Evolutionary conservation across 768 basidiomycete genomes (phyloP), one percentile per base, ranked within the genome.

Genomic region (Mycena filopes): DNA sequence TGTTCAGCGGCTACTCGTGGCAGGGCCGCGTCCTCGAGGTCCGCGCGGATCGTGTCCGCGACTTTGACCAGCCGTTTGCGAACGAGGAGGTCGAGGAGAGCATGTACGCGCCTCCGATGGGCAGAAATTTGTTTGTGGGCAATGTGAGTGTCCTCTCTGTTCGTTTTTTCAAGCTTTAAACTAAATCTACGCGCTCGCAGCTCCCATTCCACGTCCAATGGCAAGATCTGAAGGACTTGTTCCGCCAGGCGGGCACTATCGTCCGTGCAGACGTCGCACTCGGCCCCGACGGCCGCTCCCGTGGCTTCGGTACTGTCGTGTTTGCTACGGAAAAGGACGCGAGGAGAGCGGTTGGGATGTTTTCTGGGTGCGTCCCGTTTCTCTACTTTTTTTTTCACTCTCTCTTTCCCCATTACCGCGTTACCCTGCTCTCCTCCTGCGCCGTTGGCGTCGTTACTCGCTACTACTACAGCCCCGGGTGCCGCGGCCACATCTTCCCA

Each of bases 1-100:
- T 94, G 85, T 97, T 97, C 79, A 94, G 98, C 73, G 97, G 96
- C 18, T 98, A 93, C 76, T 90, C 89, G n/a, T 99, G 96, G 96
- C 96, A 98, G 79, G 94, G 94, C 10, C 84, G 96, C 11, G 85
- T 92, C 21, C 87, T 98, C 25, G 96, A 98, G 78, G 96, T 98
- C 26, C 86, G 96, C 25, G 92, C 91, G 9, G 96, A 98, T 78
- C 86, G 95, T 55, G 57, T 74, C 31, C 55, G 71, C 38, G 70
- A 74, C 58, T 64, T 75, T 57, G 76, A 77, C 68, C 72, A 75
- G 54, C 74, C 71, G 57, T 74, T 70, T 56, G 71, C 4, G 4
- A 3, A 3, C 10, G 36, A 36, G 36, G 36, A 2, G 36, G 11
- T 70, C 25, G 68, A 63, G 56, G 74, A 69, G 60, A 64, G 63